Evolutionary conservation across 495 filamentous ascomycete genomes (phyloP), one percentile per base, ranked within the genome.

Genomic region (Lophiotrema nucula): DNA sequence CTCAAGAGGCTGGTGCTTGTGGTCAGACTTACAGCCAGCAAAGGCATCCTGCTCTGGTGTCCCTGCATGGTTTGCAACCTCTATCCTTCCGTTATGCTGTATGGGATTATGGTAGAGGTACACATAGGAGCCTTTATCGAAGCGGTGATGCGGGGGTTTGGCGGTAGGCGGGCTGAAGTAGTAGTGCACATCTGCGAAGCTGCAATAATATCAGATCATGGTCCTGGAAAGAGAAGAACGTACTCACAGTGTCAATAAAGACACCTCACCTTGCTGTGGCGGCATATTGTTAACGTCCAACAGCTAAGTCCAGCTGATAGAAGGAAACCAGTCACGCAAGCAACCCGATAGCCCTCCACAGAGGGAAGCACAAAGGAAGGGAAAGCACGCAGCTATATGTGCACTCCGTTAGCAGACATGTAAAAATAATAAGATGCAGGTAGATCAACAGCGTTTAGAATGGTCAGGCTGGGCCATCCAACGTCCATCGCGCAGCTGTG

Each of bases 21-120:
- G 19, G 11, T 25, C 1, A 37, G 46, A 73, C 86, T 77, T 75
- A 90, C 87, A 82, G 62, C 90, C 91, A 64, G 84, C 80, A 69
- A 96, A 93, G 28, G 89, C 88, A 79, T 96, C 91, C 70, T 96
- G 91, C 37, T 91, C 84, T n/a, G 85, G 77, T 16, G 84, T 88
- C 21, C 90, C 90, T 2, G 89, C 85, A 61, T 91, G 84, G 71
- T 96, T 96, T 35, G 91, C 91, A 59, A 96, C 79, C 73, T 96
- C 91, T 44, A 95, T 65, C 42, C 90, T 82, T 26, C 85, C 84
- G 63, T 81, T 83, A 39, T 81, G 80, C 54, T 84, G 79, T 37
- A 78, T 73, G 4, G 84, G 79, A 71, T 89, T 86, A 62, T 90
- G 84, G 70, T 91, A 92, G 23, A 96, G 73, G 69, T 95, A 96